Evolutionary conservation across 495 filamentous ascomycete genomes (phyloP).

Genomic region (Aspergillus avenaceus): DNA sequence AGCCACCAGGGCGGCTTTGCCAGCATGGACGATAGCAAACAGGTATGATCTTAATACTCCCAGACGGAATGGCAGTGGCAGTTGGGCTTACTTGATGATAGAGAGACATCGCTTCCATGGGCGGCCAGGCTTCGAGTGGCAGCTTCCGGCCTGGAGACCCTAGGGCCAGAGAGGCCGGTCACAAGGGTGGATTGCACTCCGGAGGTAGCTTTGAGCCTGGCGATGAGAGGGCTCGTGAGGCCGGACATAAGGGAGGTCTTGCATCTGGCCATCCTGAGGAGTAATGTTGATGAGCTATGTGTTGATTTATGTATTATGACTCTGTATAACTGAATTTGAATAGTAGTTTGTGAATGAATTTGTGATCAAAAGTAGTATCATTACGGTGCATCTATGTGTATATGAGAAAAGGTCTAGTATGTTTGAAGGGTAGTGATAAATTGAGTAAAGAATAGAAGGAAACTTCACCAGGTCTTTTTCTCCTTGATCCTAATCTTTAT

Average conservation of each 20-base stretch:
- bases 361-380: too few species aligned
- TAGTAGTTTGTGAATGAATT: too few species aligned
- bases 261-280: neutral
- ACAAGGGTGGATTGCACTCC: conserved; percentile 25
- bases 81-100: too few species aligned
- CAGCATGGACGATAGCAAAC: conserved; percentile 41
- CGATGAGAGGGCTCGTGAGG: neutral
- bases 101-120: conserved; percentile 49
- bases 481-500: too few species aligned
- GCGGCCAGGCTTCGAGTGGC: conserved; percentile 46
- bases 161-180: conserved; percentile 42
- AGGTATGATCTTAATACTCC: conserved; percentile 33
- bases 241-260: neutral
- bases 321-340: too few species aligned
- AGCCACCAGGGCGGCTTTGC: conserved; percentile 32
- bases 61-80: too few species aligned
- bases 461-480: too few species aligned
- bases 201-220: neutral
- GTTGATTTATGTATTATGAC: too few species aligned
- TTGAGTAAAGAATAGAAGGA: too few species aligned
- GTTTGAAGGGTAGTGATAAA: too few species aligned
- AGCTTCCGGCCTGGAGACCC: conserved; percentile 45
- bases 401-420: too few species aligned
- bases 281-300: neutral
- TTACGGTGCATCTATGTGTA: too few species aligned